These are phyloP conservation scores for Cymbidium sinense DNA, from an alignment of 106 monocot species.

Conservation along the genomic window DNA sequence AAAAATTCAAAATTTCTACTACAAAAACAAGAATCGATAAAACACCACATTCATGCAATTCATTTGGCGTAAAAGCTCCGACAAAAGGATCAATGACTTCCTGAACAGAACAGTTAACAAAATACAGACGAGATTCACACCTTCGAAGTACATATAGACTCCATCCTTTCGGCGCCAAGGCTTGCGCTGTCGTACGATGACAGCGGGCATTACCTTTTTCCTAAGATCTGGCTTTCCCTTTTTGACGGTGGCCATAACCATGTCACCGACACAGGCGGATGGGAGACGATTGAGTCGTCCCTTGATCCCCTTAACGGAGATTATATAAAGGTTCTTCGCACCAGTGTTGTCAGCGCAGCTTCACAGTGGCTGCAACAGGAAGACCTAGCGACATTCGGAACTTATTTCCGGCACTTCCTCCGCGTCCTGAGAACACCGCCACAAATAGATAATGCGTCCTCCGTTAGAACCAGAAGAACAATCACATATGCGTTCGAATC, in stretches of 20 bases:
- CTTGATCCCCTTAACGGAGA: constrained; percentile 29
- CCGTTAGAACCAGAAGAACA: neutral
- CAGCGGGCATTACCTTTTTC: constrained; percentile 30
- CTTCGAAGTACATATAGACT: constrained; percentile 69
- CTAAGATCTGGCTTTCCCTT: constrained; percentile 29
- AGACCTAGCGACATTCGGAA: constrained; percentile 29
- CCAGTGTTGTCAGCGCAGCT: constrained; percentile 29
- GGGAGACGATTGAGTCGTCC: constrained; percentile 23
- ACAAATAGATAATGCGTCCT: neutral
- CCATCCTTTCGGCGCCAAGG: constrained; percentile 66
- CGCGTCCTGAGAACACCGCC: constrained; percentile 8
- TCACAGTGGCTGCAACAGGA: constrained; percentile 25
- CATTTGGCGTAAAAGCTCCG: no score
- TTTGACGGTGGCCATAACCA: constrained; percentile 29
- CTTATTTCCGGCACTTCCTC: constrained; percentile 25
- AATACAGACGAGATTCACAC: constrained; percentile 9
- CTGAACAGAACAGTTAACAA: no score
- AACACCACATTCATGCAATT: no score
- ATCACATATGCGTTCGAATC: no score
- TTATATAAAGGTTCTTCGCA: constrained; percentile 28
- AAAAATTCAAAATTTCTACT: neutral
- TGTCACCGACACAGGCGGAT: constrained; percentile 26
- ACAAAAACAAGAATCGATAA: no score
- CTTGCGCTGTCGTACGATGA: constrained; percentile 45
- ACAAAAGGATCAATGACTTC: no score